Percentiles rank a stretch among this genome's conserved stretches.
These are phyloP conservation scores for Floccularia luteovirens DNA, from an alignment of 768 basidiomycete genomes.

Conservation along the genomic window DNA sequence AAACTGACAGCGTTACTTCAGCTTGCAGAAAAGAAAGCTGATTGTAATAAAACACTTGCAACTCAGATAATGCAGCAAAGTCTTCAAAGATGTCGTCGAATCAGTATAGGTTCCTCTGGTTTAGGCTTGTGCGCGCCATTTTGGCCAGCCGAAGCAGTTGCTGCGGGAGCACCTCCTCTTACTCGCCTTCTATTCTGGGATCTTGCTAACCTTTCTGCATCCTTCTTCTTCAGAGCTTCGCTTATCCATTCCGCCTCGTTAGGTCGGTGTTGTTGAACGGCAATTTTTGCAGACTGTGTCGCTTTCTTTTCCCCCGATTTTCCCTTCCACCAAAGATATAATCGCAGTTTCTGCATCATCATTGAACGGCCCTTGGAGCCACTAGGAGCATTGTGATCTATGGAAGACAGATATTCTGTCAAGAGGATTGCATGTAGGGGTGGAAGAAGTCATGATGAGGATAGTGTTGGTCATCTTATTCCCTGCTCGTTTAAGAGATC, in stretches of 20 bases:
- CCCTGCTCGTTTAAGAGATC: constrained; percentile 11
- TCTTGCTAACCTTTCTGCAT: constrained; percentile 51
- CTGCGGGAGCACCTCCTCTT: constrained; percentile 59
- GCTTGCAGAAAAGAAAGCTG: too few relatives aligned
- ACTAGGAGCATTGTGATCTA: constrained; percentile 47
- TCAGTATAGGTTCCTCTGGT: too few relatives aligned
- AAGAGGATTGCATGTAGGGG: constrained; percentile 64
- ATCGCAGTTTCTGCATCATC: constrained; percentile 70
- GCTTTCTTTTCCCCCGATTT: constrained; percentile 30
- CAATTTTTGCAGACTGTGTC: constrained; percentile 11
- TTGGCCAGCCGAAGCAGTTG: too few relatives aligned
- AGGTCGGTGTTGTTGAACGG: too few relatives aligned
- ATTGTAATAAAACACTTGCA: too few relatives aligned
- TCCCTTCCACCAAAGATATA: constrained; percentile 81
- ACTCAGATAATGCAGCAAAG: too few relatives aligned
- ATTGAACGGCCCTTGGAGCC: constrained; percentile 64
- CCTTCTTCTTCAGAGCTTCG: constrained; percentile 75
- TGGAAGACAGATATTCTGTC: constrained; percentile 71
- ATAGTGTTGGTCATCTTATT: constrained; percentile 63
- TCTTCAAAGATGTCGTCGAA: too few relatives aligned
- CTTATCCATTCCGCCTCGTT: constrained; percentile 40
- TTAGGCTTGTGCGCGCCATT: too few relatives aligned
- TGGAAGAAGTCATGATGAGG: constrained; percentile 84
- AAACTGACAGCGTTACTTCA: too few relatives aligned
- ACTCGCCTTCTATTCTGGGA: constrained; percentile 62